Percentiles rank a stretch among this genome's conserved stretches.
phyloP scores from a whole-genome alignment of 768 basidiomycete species.

The Mycena latifolia region DNA sequence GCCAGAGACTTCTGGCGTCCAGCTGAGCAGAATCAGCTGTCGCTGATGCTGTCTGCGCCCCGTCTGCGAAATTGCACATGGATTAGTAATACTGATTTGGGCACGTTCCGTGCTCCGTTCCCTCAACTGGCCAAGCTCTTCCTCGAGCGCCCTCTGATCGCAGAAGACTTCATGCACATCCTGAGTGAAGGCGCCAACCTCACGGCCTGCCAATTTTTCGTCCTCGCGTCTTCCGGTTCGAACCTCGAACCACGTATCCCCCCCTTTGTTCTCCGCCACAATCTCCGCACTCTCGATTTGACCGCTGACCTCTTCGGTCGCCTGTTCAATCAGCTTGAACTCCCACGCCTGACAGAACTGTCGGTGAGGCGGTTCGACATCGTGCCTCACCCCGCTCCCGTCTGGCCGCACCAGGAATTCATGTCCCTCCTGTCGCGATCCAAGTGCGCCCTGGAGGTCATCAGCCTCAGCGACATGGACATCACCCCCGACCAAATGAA shows the following conservation, averaged over 20 bases:
- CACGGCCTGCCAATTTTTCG: constrained; percentile 28
- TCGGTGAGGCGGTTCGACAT: constrained; percentile 36
- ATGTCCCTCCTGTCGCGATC: constrained; percentile 41
- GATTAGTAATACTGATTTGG: constrained; percentile 36
- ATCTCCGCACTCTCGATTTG: constrained; percentile 38
- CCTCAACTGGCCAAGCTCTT: constrained; percentile 41
- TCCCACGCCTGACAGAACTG: constrained; percentile 41
- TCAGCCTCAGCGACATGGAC: constrained; percentile 35
- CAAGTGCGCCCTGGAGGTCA: constrained; percentile 33
- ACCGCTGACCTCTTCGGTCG: constrained; percentile 38
- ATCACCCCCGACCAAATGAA: constrained; percentile 33
- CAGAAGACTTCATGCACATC: constrained; percentile 39
- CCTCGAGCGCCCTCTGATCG: constrained; percentile 38
- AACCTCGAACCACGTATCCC: background rate
- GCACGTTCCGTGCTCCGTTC: constrained; percentile 42
- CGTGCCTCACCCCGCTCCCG: constrained; percentile 29
- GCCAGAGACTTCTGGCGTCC: constrained; percentile 38
- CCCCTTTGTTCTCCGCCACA: constrained; percentile 34
- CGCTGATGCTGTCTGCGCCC: constrained; percentile 42
- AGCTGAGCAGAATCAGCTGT: constrained; percentile 31
- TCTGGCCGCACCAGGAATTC: constrained; percentile 43
- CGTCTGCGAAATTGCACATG: constrained; percentile 41
- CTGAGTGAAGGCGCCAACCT: constrained; percentile 36
- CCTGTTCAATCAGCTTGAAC: constrained; percentile 40
- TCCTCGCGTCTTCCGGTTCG: constrained; percentile 24